Conservation (phyloP, 805 yeast species). For the Saturnispora galanensis region DNA sequence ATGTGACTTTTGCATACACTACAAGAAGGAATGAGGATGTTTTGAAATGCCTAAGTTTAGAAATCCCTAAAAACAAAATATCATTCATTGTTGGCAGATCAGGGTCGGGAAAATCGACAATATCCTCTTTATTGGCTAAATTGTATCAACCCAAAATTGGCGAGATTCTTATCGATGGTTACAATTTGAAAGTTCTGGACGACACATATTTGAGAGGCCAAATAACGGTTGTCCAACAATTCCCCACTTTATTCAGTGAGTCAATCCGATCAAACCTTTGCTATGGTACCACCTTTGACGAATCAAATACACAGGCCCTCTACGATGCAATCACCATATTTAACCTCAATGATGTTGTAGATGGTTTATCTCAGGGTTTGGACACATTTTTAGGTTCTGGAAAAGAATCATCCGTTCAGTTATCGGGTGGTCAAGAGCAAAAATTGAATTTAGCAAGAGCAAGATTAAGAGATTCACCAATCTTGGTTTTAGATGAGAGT, state of each 20-base stretch:
- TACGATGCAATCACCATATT: constrained; percentile 44
- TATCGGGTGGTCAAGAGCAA: constrained; percentile 92
- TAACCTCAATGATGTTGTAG: constrained; percentile 39
- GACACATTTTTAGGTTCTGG: constrained; percentile 36
- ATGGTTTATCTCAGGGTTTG: constrained; percentile 42
- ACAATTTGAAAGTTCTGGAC: constrained; percentile 34
- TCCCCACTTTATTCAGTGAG: constrained; percentile 53
- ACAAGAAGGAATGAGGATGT: constrained; percentile 39
- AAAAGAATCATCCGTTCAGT: constrained; percentile 26
- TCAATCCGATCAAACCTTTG: constrained; percentile 54
- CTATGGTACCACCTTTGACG: constrained; percentile 12
- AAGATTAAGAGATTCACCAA: constrained; percentile 55
- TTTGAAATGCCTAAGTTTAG: constrained; percentile 37
- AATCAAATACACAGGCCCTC: constrained; percentile 21
- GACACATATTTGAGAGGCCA: constrained; percentile 47
- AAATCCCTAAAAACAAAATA: constrained; percentile 34
- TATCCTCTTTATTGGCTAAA: constrained; percentile 51
- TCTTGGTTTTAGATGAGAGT: constrained; percentile 79
- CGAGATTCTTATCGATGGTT: constrained; percentile 45
- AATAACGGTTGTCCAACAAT: constrained; percentile 68
- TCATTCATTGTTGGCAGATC: constrained; percentile 77
- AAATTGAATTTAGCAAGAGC: constrained; percentile 82
- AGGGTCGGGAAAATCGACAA: constrained; percentile 89
- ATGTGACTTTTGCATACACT: constrained; percentile 58
- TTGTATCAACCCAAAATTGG: constrained; percentile 54